phyloP scores from a whole-genome alignment of 208 protist genomes.

The Angomonas deanei region DNA sequence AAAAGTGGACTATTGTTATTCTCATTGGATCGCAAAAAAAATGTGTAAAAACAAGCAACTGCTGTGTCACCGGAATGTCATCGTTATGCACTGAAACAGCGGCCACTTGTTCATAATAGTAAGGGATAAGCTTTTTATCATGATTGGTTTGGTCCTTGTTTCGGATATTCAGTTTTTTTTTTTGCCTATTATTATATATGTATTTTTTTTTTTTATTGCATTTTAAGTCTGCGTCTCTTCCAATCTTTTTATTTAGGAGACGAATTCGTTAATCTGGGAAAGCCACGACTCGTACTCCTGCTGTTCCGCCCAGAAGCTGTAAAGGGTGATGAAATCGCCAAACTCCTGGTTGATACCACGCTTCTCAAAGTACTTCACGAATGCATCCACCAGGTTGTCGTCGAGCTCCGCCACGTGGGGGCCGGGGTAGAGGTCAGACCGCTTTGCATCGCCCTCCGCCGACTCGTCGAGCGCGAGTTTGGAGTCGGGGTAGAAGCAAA shows the following conservation, averaged over 20 bases:
- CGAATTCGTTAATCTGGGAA: slow-evolving; percentile 64
- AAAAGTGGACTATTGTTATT: too few relatives aligned
- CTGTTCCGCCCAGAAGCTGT: slow-evolving; percentile 87
- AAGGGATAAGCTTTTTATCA: background rate
- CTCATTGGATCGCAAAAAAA: background rate
- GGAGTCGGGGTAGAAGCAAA: slow-evolving; percentile 55
- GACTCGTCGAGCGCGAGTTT: slow-evolving; percentile 54
- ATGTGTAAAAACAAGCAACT: background rate
- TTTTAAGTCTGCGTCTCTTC: slow-evolving; percentile 7
- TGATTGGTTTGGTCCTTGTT: too few relatives aligned
- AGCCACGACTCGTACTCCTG: slow-evolving; percentile 90
- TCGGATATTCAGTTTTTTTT: background rate
- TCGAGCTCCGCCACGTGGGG: slow-evolving; percentile 76
- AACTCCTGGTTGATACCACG: slow-evolving; percentile 78
- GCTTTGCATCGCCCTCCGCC: slow-evolving; percentile 42
- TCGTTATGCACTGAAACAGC: too few relatives aligned
- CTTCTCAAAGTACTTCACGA: slow-evolving; percentile 77
- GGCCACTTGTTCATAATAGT: too few relatives aligned
- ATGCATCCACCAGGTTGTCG: slow-evolving; percentile 60
- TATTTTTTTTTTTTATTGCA: slow-evolving; percentile 10
- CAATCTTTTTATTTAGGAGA: slow-evolving; percentile 39
- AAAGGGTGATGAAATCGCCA: slow-evolving; percentile 69
- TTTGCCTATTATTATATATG: slow-evolving; percentile 3
- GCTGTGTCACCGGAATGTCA: too few relatives aligned
- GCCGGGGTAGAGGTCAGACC: slow-evolving; percentile 61